Percentiles rank a stretch among this genome's conserved stretches.
phyloP scores from a whole-genome alignment of 257 asterid genomes.

The Leonotis leonurus region DNA sequence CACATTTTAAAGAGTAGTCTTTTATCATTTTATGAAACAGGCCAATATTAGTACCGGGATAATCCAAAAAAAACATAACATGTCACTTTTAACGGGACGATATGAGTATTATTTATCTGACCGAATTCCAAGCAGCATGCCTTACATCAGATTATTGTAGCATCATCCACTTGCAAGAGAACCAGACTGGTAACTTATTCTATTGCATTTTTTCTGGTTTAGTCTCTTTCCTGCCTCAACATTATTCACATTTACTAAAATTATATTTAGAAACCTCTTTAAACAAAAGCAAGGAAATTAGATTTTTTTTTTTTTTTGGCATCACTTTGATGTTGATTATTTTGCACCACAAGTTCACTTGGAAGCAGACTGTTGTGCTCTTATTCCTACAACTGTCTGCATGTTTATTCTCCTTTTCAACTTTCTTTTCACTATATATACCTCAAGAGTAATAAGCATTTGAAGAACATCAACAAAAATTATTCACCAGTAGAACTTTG shows the following conservation, averaged over 20 bases:
- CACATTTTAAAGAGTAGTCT: too few species aligned
- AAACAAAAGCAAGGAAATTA: slow-evolving; percentile 1
- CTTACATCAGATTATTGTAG: slow-evolving; percentile 10
- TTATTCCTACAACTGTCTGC: slow-evolving; percentile 5
- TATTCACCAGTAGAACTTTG: background rate
- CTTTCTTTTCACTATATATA: slow-evolving; percentile 22
- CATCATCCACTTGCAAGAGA: slow-evolving; percentile 39
- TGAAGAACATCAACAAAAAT: slow-evolving; percentile 15
- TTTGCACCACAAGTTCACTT: slow-evolving; percentile 28
- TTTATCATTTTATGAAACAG: too few species aligned
- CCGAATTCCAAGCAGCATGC: too few species aligned
- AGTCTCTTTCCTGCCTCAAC: background rate
- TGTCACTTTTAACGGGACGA: background rate
- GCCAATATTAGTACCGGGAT: too few species aligned
- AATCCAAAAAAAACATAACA: too few species aligned
- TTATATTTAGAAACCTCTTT: slow-evolving; percentile 15
- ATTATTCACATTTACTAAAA: background rate
- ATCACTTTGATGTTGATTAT: slow-evolving; percentile 1
- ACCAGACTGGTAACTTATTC: slow-evolving; percentile 15
- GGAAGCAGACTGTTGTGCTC: slow-evolving; percentile 20
- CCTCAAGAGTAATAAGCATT: slow-evolving; percentile 3
- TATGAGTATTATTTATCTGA: too few species aligned
- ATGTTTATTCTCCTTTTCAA: background rate
- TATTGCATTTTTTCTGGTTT: background rate
- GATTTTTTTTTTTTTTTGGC: background rate